phyloP scores from a whole-genome alignment of 768 basidiomycete species.

The Mrakia blollopis region DNA sequence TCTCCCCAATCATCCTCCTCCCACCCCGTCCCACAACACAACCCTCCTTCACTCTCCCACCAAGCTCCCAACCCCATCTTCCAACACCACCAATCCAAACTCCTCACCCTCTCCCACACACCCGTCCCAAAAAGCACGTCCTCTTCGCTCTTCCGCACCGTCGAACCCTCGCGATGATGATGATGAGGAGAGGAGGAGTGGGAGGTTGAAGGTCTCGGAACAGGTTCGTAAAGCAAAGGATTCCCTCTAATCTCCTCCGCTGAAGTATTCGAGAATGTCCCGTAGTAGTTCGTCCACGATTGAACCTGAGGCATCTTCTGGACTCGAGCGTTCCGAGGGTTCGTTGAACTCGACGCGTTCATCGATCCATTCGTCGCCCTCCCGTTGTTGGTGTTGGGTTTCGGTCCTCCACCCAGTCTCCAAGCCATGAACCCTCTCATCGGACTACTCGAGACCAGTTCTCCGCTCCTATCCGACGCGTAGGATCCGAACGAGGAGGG shows the following conservation, averaged over 20 bases:
- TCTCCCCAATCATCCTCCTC: constrained; percentile 24
- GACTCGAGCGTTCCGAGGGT: neutral
- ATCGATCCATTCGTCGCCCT: neutral
- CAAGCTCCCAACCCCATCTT: neutral
- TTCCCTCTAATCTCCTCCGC: constrained; percentile 6
- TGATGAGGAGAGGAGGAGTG: neutral
- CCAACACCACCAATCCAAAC: constrained; percentile 3
- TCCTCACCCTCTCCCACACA: neutral
- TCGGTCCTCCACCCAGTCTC: constrained; percentile 15
- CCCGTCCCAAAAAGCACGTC: neutral
- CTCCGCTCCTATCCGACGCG: constrained; percentile 11
- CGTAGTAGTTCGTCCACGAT: constrained; percentile 9
- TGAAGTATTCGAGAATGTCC: neutral
- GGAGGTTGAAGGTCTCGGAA: neutral
- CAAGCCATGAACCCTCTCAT: constrained; percentile 13
- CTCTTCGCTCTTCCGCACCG: neutral
- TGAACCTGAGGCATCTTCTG: neutral
- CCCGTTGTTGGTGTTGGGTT: neutral
- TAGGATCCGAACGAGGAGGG: neutral
- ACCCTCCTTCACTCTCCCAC: neutral
- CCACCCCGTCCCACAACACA: constrained; percentile 12
- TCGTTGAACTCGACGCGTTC: neutral
- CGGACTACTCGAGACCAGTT: constrained; percentile 2
- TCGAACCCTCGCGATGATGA: neutral
- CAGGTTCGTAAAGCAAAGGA: neutral